Conservation (phyloP, 2,329 filamentous ascomycete species). For the Akanthomyces muscarius region DNA sequence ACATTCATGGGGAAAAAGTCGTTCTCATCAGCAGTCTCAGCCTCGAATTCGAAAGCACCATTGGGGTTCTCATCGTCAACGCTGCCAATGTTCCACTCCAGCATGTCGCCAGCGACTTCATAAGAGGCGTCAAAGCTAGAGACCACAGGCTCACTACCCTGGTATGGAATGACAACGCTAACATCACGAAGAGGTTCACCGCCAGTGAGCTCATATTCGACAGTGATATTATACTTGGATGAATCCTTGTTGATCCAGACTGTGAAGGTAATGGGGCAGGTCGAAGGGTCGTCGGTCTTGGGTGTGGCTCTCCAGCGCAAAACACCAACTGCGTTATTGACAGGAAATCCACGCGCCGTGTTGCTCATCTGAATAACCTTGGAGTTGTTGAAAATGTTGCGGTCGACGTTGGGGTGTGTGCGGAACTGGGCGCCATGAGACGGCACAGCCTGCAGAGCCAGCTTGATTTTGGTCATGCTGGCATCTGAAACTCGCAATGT, state of each 20-base stretch:
- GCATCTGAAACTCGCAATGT: slow-evolving; percentile 87
- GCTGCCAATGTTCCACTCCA: slow-evolving; percentile 90
- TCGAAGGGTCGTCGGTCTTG: slow-evolving; percentile 72
- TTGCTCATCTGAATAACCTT: slow-evolving; percentile 91
- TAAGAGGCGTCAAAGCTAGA: slow-evolving; percentile 93
- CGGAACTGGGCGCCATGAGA: slow-evolving; percentile 87
- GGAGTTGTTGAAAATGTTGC: slow-evolving; percentile 74
- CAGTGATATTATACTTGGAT: slow-evolving; percentile 80
- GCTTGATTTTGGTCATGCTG: slow-evolving; percentile 85
- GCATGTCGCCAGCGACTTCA: slow-evolving; percentile 83
- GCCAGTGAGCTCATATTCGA: slow-evolving; percentile 92
- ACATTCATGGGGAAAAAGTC: slow-evolving; percentile 99
- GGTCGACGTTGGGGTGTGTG: slow-evolving; percentile 95
- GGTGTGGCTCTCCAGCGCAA: slow-evolving; percentile 87
- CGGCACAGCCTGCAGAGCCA: slow-evolving; percentile 70
- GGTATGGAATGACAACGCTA: slow-evolving; percentile 81
- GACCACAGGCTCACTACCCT: slow-evolving; percentile 77
- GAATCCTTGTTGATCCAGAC: slow-evolving; percentile 94
- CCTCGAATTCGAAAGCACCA: slow-evolving; percentile 94
- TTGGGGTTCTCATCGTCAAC: slow-evolving; percentile 78
- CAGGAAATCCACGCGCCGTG: slow-evolving; percentile 79
- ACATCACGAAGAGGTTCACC: slow-evolving; percentile 78
- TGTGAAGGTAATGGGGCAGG: slow-evolving; percentile 91
- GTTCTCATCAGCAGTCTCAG: slow-evolving; percentile 78
- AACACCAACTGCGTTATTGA: slow-evolving; percentile 90